Percentiles rank a stretch among this genome's conserved stretches.
phyloP scores from a whole-genome alignment of 768 basidiomycete genomes.

The Suillus variegatus region DNA sequence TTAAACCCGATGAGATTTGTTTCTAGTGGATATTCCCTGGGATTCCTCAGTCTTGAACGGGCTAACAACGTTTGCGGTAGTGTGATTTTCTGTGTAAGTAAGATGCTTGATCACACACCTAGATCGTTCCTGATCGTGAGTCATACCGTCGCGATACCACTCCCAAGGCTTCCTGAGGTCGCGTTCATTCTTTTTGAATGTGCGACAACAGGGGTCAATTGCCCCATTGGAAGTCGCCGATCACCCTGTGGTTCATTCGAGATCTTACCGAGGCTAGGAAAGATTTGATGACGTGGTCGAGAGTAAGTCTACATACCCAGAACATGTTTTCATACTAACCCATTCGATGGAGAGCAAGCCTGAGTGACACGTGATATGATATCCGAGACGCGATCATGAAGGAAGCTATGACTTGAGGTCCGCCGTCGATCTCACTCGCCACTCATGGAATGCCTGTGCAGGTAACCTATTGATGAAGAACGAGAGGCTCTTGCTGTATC shows the following conservation, averaged over 20 bases:
- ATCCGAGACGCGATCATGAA: slow-evolving; percentile 36
- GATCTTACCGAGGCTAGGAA: slow-evolving; percentile 41
- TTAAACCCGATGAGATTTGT: background rate
- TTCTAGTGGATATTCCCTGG: background rate
- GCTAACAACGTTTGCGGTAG: slow-evolving; percentile 27
- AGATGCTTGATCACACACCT: slow-evolving; percentile 31
- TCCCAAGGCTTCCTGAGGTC: slow-evolving; percentile 45
- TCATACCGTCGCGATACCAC: slow-evolving; percentile 50
- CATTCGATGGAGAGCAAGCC: slow-evolving; percentile 36
- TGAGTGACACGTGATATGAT: slow-evolving; percentile 45
- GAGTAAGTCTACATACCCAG: slow-evolving; percentile 29
- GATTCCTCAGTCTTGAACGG: slow-evolving; percentile 1
- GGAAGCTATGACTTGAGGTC: slow-evolving; percentile 31
- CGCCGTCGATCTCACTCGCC: slow-evolving; percentile 34
- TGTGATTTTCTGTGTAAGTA: slow-evolving; percentile 32
- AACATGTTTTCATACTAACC: slow-evolving; percentile 39
- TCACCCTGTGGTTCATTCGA: slow-evolving; percentile 38
- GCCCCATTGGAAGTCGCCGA: slow-evolving; percentile 47
- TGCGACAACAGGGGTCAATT: slow-evolving; percentile 28
- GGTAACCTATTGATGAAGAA: slow-evolving; percentile 32
- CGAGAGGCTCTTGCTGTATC: slow-evolving; percentile 27
- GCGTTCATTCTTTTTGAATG: slow-evolving; percentile 49
- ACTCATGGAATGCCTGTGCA: slow-evolving; percentile 29
- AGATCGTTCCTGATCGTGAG: slow-evolving; percentile 39
- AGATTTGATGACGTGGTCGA: slow-evolving; percentile 44